These are phyloP conservation scores for Puya raimondii DNA, from an alignment of 176 grass and related monocot genomes.

Conservation along the genomic window DNA sequence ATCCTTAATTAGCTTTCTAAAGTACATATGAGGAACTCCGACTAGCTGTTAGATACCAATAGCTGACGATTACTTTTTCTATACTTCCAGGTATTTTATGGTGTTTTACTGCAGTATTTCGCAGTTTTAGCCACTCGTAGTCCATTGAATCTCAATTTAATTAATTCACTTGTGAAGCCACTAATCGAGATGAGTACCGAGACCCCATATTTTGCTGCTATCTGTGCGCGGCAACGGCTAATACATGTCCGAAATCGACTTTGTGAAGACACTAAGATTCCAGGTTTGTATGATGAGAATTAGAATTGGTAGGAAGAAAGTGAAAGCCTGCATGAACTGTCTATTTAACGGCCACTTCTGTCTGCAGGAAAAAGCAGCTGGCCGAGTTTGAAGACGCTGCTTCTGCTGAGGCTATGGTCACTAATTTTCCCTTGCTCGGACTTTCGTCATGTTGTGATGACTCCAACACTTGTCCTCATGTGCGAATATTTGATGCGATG, in stretches of 20 bases:
- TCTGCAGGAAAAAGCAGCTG: slow-evolving; percentile 71
- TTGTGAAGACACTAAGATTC: slow-evolving; percentile 69
- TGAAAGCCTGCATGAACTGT: slow-evolving; percentile 2
- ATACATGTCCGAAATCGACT: slow-evolving; percentile 47
- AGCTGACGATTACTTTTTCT: background rate
- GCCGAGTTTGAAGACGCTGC: slow-evolving; percentile 79
- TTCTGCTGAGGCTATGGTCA: slow-evolving; percentile 90
- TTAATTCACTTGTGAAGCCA: slow-evolving; percentile 77
- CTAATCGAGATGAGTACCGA: slow-evolving; percentile 91
- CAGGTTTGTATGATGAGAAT: slow-evolving; percentile 42
- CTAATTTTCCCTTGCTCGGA: slow-evolving; percentile 86
- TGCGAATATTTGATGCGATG: slow-evolving; percentile 92
- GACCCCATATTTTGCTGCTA: slow-evolving; percentile 92
- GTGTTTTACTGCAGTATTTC: slow-evolving; percentile 88
- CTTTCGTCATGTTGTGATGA: slow-evolving; percentile 78
- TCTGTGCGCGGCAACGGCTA: slow-evolving; percentile 82
- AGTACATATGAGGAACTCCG: background rate
- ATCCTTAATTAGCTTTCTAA: slow-evolving; percentile 9
- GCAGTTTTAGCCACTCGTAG: slow-evolving; percentile 60
- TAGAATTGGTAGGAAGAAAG: slow-evolving; percentile 18
- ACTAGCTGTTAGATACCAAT: background rate
- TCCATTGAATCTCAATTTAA: slow-evolving; percentile 65
- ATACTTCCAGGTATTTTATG: slow-evolving; percentile 79
- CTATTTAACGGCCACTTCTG: slow-evolving; percentile 9
- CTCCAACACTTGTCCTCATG: slow-evolving; percentile 73